phyloP scores from a whole-genome alignment of 805 yeast species.

The Hanseniaspora guilliermondii region DNA sequence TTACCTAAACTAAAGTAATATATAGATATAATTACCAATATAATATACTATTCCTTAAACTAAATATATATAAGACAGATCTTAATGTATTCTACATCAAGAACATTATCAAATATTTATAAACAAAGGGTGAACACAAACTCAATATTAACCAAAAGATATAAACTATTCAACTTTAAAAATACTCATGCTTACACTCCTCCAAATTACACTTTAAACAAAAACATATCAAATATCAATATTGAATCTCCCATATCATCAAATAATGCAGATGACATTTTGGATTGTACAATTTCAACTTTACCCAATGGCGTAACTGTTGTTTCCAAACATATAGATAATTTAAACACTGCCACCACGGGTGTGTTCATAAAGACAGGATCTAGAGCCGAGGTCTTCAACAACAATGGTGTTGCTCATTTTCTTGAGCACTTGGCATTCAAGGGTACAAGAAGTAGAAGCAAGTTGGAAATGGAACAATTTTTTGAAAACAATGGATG shows the following conservation, averaged over 20 bases:
- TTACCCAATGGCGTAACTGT: constrained; percentile 88
- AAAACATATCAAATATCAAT: neutral
- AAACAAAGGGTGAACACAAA: neutral
- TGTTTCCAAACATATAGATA: constrained; percentile 79
- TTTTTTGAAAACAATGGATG: constrained; percentile 95
- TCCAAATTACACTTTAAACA: constrained; percentile 1
- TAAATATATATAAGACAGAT: neutral
- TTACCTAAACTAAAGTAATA: too few relatives aligned
- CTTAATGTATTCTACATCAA: neutral
- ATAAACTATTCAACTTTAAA: neutral
- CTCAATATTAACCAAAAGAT: neutral
- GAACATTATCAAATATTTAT: too few relatives aligned
- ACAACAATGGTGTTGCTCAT: constrained; percentile 91
- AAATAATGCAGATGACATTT: neutral
- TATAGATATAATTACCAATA: too few relatives aligned
- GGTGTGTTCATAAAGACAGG: constrained; percentile 99
- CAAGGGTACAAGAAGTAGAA: constrained; percentile 76
- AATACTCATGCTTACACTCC: neutral
- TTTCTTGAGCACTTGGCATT: constrained; percentile 93
- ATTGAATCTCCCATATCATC: constrained; percentile 8
- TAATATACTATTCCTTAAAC: neutral
- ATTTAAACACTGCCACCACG: constrained; percentile 86
- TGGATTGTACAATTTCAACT: constrained; percentile 43
- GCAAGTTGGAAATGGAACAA: constrained; percentile 72
- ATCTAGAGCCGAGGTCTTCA: constrained; percentile 79